phyloP scores from a whole-genome alignment of 169 alveolate genomes.

The Plasmodium vinckei region DNA sequence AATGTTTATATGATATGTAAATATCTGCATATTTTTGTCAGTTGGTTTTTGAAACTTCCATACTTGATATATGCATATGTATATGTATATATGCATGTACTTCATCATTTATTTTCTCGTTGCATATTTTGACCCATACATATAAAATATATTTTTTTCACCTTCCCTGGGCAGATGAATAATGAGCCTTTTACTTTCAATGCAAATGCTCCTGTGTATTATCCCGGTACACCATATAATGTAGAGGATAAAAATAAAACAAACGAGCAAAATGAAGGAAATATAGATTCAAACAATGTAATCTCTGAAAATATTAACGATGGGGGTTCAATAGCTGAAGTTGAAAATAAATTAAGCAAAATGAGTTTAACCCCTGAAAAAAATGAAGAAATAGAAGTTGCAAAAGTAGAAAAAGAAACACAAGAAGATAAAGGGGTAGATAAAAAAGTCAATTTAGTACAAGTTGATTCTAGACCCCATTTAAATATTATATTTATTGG shows the following conservation, averaged over 20 bases:
- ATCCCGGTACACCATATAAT: slow-evolving; percentile 58
- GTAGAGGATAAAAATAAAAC: not conserved
- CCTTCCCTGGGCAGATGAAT: slow-evolving; percentile 37
- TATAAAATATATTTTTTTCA: not conserved
- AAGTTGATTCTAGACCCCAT: slow-evolving; percentile 92
- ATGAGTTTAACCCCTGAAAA: slow-evolving; percentile 6
- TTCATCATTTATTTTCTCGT: not conserved
- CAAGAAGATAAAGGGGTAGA: slow-evolving; percentile 24
- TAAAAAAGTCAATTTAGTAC: slow-evolving; percentile 64
- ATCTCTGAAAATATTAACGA: not conserved
- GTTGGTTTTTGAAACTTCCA: too few relatives aligned
- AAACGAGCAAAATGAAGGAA: not conserved
- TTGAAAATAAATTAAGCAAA: slow-evolving; percentile 9
- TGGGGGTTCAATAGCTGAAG: slow-evolving; percentile 5
- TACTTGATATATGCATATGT: not conserved
- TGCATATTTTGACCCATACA: not conserved
- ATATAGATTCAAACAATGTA: not conserved
- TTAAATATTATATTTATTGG: slow-evolving; percentile 98
- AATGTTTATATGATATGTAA: too few relatives aligned
- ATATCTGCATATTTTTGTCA: too few relatives aligned
- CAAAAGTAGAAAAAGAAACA: slow-evolving; percentile 7
- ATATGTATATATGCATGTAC: not conserved
- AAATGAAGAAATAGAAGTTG: too few relatives aligned
- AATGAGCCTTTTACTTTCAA: slow-evolving; percentile 68
- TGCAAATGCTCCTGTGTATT: slow-evolving; percentile 67